phyloP scores from a whole-genome alignment of 1,284 basidiomycete species.

The Fomitopsis pinicola region DNA sequence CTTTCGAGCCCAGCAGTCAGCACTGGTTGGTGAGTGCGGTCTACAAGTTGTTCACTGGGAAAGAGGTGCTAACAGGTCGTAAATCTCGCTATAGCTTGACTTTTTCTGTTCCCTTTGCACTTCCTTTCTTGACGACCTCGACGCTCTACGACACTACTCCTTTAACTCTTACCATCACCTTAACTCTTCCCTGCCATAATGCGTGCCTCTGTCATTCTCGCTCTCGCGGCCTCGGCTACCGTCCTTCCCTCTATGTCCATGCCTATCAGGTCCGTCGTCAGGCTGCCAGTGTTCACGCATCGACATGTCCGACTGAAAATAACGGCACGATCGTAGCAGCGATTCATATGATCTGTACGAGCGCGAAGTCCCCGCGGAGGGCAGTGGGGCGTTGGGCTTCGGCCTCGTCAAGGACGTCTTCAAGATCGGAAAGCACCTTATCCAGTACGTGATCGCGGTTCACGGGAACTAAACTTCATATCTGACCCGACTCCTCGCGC shows the following conservation, averaged over 20 bases:
- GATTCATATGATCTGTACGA: neutral
- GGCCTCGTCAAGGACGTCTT: neutral
- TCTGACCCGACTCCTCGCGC: neutral
- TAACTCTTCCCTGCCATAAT: neutral
- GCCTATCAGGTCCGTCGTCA: neutral
- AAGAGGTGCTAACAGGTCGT: neutral
- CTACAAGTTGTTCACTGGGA: no score
- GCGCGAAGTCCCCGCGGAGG: neutral
- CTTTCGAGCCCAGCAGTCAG: neutral
- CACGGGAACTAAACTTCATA: neutral
- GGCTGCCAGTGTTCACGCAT: neutral
- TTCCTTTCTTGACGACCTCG: neutral
- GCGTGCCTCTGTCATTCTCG: neutral
- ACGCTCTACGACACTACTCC: neutral
- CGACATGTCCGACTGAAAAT: neutral
- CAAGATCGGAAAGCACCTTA: neutral
- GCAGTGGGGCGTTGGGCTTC: neutral
- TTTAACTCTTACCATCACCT: no score
- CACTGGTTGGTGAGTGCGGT: conserved; percentile 1
- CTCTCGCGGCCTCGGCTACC: neutral
- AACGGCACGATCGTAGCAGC: neutral
- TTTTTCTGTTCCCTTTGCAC: neutral
- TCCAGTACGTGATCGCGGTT: neutral
- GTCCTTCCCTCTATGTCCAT: neutral
- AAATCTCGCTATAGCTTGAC: neutral